phyloP scores from a whole-genome alignment of 352 stramenopile genomes.

The Phytopythium boreale region DNA sequence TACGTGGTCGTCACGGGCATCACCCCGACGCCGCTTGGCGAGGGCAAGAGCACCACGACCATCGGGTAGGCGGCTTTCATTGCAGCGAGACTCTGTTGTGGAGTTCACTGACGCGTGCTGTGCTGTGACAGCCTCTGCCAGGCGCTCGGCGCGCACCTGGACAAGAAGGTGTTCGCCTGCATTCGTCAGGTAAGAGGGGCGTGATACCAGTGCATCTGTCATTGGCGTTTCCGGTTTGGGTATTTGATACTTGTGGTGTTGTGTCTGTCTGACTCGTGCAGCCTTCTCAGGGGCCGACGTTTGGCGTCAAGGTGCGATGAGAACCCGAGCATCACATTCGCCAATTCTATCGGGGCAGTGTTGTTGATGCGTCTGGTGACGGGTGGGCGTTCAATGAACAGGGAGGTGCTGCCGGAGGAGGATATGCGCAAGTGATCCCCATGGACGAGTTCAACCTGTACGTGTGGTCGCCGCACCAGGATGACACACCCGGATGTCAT shows the following conservation, averaged over 20 bases:
- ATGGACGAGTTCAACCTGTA: slow-evolving; percentile 99
- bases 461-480: slow-evolving; percentile 25
- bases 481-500: slow-evolving; percentile 55
- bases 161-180: slow-evolving; percentile 95
- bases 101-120: slow-evolving; percentile 47
- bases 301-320: slow-evolving; percentile 94
- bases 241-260: slow-evolving; percentile 18
- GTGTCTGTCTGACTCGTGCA: slow-evolving; percentile 27
- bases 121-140: slow-evolving; percentile 86
- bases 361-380: not conserved
- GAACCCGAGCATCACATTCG: not conserved
- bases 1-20: slow-evolving; percentile 98
- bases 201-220: no score
- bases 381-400: not conserved
- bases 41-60: slow-evolving; percentile 99
- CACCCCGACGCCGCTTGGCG: slow-evolving; percentile 96
- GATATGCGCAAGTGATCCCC: slow-evolving; percentile 94
- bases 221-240: not conserved
- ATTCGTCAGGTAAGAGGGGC: slow-evolving; percentile 88
- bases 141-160: slow-evolving; percentile 89
- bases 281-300: slow-evolving; percentile 96
- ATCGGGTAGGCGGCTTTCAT: slow-evolving; percentile 74
- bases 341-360: not conserved
- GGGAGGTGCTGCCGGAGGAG: slow-evolving; percentile 71
- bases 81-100: not conserved